Percentiles rank a stretch among this genome's conserved stretches.
phyloP scores from a whole-genome alignment of 2,329 filamentous ascomycete species.

The Karstenula rhodostoma region DNA sequence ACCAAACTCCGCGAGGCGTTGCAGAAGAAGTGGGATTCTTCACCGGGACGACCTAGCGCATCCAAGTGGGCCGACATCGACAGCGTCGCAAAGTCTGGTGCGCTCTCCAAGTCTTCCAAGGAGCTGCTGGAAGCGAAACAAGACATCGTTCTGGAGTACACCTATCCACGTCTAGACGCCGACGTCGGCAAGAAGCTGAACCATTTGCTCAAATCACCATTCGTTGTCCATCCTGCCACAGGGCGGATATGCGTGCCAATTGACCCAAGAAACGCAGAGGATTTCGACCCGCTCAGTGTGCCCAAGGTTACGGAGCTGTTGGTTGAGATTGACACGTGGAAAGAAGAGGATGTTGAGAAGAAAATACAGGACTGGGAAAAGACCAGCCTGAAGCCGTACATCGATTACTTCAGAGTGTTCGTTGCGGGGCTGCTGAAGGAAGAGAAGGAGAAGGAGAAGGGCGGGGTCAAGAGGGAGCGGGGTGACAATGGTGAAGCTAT shows the following conservation, averaged over 20 bases:
- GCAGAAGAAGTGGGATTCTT: conserved; percentile 88
- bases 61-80: conserved; percentile 97
- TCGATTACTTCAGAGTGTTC: conserved; percentile 87
- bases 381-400: conserved; percentile 90
- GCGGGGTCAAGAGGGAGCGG: conserved; percentile 60
- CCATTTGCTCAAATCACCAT: conserved; percentile 96
- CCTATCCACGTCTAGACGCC: conserved; percentile 94
- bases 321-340: conserved; percentile 85
- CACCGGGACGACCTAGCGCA: conserved; percentile 76
- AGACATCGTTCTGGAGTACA: conserved; percentile 96
- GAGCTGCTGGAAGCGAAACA: conserved; percentile 89
- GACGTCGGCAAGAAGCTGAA: conserved; percentile 98
- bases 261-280: conserved; percentile 74
- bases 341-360: conserved; percentile 55
- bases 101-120: conserved; percentile 74
- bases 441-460: conserved; percentile 59
- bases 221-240: conserved; percentile 94
- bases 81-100: conserved; percentile 77
- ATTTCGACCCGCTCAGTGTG: conserved; percentile 87
- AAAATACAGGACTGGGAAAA: conserved; percentile 90
- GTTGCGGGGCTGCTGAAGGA: conserved; percentile 82
- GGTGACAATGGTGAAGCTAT: conserved; percentile 65
- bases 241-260: conserved; percentile 96
- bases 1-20: conserved; percentile 78
- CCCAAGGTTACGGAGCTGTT: conserved; percentile 86